Conservation (phyloP, 805 yeast genomes). For the Saturnispora diversa region DNA sequence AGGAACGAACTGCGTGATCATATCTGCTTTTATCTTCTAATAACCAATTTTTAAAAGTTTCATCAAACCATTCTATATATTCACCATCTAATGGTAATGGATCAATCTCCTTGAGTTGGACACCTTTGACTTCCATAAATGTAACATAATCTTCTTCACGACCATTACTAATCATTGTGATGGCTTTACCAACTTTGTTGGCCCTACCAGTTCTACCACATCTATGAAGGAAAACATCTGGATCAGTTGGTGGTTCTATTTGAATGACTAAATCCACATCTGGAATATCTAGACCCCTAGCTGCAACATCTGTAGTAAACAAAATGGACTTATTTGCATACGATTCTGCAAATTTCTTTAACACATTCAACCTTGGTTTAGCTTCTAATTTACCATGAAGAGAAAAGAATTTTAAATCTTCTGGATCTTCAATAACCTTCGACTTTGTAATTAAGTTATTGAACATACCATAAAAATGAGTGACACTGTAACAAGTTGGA, state of each 20-base stretch:
- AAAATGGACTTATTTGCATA: constrained; percentile 47
- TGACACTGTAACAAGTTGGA: constrained; percentile 83
- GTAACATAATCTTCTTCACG: constrained; percentile 77
- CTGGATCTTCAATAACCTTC: constrained; percentile 12
- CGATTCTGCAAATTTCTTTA: constrained; percentile 49
- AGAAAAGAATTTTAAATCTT: constrained; percentile 44
- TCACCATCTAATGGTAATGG: constrained; percentile 18
- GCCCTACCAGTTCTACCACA: constrained; percentile 96
- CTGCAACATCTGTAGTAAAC: constrained; percentile 96
- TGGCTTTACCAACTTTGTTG: constrained; percentile 70
- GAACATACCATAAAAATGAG: constrained; percentile 59
- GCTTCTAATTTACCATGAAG: constrained; percentile 90
- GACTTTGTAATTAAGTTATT: constrained; percentile 31
- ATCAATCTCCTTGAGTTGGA: constrained; percentile 39
- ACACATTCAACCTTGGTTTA: constrained; percentile 65
- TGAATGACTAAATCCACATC: constrained; percentile 93
- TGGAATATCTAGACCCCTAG: constrained; percentile 92
- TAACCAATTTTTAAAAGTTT: constrained; percentile 43
- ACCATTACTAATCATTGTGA: constrained; percentile 63
- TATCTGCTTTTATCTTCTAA: constrained; percentile 70
- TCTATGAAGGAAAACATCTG: constrained; percentile 85
- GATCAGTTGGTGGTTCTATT: constrained; percentile 89
- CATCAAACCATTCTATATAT: constrained; percentile 24
- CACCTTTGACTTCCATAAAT: constrained; percentile 67
- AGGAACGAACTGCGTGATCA: constrained; percentile 72